Evolutionary conservation across 257 asterid genomes (phyloP), one percentile per base, ranked within the genome.

Genomic region (Solanum chiquidenum): DNA sequence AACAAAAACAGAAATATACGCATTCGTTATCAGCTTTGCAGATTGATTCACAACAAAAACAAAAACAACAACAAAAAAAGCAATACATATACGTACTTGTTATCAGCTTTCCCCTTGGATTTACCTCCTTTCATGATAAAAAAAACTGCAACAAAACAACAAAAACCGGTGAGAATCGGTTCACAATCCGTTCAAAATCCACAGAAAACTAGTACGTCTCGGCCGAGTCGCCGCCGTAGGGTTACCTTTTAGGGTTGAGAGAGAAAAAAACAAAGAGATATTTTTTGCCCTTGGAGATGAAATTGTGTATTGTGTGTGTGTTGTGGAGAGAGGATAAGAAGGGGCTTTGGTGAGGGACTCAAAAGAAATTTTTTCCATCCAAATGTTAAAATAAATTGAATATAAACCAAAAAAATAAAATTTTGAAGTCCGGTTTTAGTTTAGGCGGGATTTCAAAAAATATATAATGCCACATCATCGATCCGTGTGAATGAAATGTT

Each of bases 391-490:
- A 79, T 20, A 58, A 58, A 72, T 16, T 72, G 91, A 90, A 69
- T 29, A 5, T 69, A 12, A 69, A 14, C 34, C 38, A 69, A 66
- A 25, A 55, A 66, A 66, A 69, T 69, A 16, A 69, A 69, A 69
- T 29, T 69, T 69, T 69, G 23, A 95, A 95, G 98, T 92, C 98
- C 98, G 98, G 90, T n/a, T 82, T 85, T 69, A 16, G 94, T 94
- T 95, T 95, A 92, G 98, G 98, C 98, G 98, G 98, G 98, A 95
- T 94, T 94, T 92, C 96, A 92, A 94, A 90, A 87, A 88, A 33
- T 21, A 9, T 33, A 58, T 58, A 58, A 58, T 4, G 86, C 93
- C 98, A 88, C 90, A 91, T 93, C 96, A 93, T 25, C 91, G 91
- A 95, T 96, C 98, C 91, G 74, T 9, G 90, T 60, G 33, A 3